Evolutionary conservation across 108 stramenopile genomes (phyloP).

Genomic region (Cyclotella sp.): DNA sequence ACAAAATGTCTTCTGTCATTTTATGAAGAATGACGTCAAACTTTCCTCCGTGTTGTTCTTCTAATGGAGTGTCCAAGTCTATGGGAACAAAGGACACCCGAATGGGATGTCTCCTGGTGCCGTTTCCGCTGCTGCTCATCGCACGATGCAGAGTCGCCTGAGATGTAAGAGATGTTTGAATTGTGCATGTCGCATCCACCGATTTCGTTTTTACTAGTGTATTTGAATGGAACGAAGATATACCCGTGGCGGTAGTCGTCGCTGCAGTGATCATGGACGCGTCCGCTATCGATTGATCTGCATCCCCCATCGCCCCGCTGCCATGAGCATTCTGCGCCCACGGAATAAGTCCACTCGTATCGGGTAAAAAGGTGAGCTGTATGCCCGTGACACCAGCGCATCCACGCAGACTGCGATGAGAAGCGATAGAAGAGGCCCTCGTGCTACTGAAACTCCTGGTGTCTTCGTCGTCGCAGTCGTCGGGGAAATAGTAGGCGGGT

Average conservation of each 20-base stretch:
- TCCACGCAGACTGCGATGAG: slow-evolving; percentile 35
- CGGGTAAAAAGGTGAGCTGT: slow-evolving; percentile 48
- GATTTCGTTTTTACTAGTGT: not conserved
- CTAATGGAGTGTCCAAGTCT: slow-evolving; percentile 75
- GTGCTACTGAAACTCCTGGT: slow-evolving; percentile 45
- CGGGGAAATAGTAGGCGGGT: slow-evolving; percentile 24
- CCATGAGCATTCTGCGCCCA: slow-evolving; percentile 20
- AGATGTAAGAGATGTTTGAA: not conserved
- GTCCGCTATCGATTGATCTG: slow-evolving; percentile 13
- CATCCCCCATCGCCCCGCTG: not conserved
- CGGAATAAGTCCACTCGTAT: slow-evolving; percentile 37
- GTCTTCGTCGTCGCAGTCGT: slow-evolving; percentile 46
- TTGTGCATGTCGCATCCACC: not conserved
- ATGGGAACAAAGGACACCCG: slow-evolving; percentile 84
- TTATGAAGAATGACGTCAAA: slow-evolving; percentile 89
- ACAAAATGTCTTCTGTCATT: slow-evolving; percentile 87
- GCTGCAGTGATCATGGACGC: slow-evolving; percentile 11
- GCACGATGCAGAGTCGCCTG: not conserved
- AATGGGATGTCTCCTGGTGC: slow-evolving; percentile 50
- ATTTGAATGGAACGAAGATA: slow-evolving; percentile 2
- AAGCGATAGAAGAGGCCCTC: slow-evolving; percentile 18
- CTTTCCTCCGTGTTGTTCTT: slow-evolving; percentile 85
- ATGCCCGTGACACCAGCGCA: slow-evolving; percentile 31
- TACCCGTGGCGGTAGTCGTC: slow-evolving; percentile 24
- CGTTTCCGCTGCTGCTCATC: not conserved